phyloP scores from a whole-genome alignment of 1,284 basidiomycete genomes.

The Pseudozyma thailandica region DNA sequence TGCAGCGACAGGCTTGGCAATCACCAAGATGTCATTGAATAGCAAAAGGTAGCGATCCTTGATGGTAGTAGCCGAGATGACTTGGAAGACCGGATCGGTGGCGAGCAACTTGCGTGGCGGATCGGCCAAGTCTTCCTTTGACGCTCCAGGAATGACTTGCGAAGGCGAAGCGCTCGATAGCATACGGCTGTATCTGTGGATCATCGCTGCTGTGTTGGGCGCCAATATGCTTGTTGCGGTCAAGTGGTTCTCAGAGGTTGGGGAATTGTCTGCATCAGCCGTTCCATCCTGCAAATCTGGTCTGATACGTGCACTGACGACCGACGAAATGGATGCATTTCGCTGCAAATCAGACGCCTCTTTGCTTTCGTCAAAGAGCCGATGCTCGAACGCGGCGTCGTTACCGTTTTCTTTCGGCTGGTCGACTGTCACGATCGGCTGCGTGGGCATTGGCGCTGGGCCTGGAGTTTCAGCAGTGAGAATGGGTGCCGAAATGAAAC shows the following conservation, averaged over 20 bases:
- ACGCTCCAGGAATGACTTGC: constrained; percentile 23
- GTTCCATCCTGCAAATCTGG: constrained; percentile 40
- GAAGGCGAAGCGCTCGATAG: constrained; percentile 23
- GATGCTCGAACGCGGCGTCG: constrained; percentile 34
- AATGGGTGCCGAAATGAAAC: constrained; percentile 44
- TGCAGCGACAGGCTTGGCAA: constrained; percentile 73
- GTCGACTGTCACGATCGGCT: constrained; percentile 17
- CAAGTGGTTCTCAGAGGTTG: constrained; percentile 10
- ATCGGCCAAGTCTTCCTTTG: constrained; percentile 71
- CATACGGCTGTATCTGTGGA: constrained; percentile 59
- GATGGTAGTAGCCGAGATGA: constrained; percentile 90
- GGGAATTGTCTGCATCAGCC: constrained; percentile 26
- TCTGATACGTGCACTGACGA: constrained; percentile 33
- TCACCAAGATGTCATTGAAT: constrained; percentile 91
- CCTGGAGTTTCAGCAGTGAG: constrained; percentile 19
- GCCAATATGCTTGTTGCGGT: constrained; percentile 23
- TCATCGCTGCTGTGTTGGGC: constrained; percentile 50
- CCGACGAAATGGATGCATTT: constrained; percentile 33
- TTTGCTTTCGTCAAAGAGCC: constrained; percentile 16
- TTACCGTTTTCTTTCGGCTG: constrained; percentile 4
- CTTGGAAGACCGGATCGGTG: constrained; percentile 87
- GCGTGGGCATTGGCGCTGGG: constrained; percentile 12
- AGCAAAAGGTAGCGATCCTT: constrained; percentile 96
- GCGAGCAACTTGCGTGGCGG: constrained; percentile 86
- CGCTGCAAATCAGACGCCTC: constrained; percentile 24